Evolutionary conservation across 1,284 basidiomycete genomes (phyloP).

Genomic region (Coniophora puteana): DNA sequence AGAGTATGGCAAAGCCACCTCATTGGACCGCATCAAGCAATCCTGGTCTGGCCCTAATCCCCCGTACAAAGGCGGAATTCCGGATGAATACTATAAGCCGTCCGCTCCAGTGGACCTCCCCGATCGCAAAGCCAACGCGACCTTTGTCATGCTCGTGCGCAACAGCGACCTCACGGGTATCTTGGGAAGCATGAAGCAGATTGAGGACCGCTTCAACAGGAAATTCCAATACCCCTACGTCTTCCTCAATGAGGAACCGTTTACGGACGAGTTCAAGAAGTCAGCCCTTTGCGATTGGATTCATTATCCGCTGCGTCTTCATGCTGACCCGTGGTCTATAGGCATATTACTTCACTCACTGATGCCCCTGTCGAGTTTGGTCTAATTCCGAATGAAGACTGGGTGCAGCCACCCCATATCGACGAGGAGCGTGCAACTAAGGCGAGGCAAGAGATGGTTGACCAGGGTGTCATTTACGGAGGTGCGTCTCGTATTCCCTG

Average conservation of each 20-base stretch:
- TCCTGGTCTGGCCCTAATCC: conserved; percentile 38
- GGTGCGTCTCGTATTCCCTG: conserved; percentile 36
- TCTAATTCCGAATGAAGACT: conserved; percentile 76
- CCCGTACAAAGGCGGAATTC: conserved; percentile 49
- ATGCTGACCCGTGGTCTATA: conserved; percentile 24
- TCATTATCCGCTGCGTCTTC: neutral
- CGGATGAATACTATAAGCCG: conserved; percentile 53
- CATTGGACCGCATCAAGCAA: conserved; percentile 49
- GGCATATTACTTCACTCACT: conserved; percentile 65
- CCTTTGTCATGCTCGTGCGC: conserved; percentile 82
- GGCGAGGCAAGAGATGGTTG: conserved; percentile 77
- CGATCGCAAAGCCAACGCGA: conserved; percentile 74
- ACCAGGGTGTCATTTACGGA: conserved; percentile 85
- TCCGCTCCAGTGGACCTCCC: conserved; percentile 32
- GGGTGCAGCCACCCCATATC: conserved; percentile 85
- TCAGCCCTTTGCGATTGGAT: conserved; percentile 25
- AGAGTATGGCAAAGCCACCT: conserved; percentile 63
- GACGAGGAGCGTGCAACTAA: conserved; percentile 73
- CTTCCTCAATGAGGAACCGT: conserved; percentile 81
- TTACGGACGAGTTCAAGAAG: conserved; percentile 76
- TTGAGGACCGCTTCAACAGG: conserved; percentile 83
- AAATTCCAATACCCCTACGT: conserved; percentile 85
- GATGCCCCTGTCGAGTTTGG: conserved; percentile 75
- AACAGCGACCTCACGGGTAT: conserved; percentile 79
- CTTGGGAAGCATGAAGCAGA: conserved; percentile 70